Conservation (phyloP, 129 eudicot species). For the Tagetes patula region DNA sequence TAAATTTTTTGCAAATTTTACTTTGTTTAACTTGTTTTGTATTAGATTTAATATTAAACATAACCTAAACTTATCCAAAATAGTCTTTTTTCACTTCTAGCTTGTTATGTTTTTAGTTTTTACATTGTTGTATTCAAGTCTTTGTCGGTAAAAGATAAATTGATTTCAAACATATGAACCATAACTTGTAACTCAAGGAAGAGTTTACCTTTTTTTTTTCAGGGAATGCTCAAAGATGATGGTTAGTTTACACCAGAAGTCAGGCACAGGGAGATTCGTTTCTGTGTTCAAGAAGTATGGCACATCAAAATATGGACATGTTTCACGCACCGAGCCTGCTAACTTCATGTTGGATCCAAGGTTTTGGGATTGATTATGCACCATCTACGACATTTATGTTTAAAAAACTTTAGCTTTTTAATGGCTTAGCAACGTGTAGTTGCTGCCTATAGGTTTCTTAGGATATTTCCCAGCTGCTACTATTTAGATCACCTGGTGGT, state of each 20-base stretch:
- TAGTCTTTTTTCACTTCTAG: neutral
- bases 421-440: constrained; percentile 25
- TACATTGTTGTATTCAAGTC: neutral
- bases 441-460: neutral
- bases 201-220: neutral
- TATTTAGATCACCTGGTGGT: constrained; percentile 15
- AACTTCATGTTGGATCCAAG: constrained; percentile 50
- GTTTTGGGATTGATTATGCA: constrained; percentile 32
- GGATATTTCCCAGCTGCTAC: neutral
- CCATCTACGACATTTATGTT: constrained; percentile 6
- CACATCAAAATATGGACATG: constrained; percentile 67
- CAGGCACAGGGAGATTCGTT: constrained; percentile 66
- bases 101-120: neutral
- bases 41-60: no score
- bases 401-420: neutral
- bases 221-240: constrained; percentile 83
- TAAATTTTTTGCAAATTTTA: neutral
- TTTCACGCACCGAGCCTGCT: constrained; percentile 66
- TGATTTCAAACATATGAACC: neutral
- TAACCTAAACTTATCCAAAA: neutral
- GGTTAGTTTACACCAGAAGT: constrained; percentile 62
- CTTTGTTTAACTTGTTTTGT: no score
- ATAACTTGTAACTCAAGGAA: neutral
- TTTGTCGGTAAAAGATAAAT: neutral
- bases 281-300: constrained; percentile 71